Conservation (phyloP, 2,329 filamentous ascomycete genomes). For the Colletotrichum zoysiae region DNA sequence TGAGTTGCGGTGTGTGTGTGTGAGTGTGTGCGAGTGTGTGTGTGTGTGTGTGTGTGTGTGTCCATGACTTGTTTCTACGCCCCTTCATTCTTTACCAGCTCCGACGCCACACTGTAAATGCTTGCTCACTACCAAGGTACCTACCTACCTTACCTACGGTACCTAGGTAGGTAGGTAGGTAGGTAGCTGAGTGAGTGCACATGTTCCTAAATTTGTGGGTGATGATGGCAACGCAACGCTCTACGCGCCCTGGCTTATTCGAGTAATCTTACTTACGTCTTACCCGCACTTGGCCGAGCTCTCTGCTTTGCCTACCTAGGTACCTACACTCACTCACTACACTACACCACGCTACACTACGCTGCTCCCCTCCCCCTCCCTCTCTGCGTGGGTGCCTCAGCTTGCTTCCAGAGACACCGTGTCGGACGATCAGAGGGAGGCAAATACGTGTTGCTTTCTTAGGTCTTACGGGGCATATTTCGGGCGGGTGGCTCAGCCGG, state of each 20-base stretch:
- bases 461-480: not conserved
- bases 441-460: constrained; percentile 9
- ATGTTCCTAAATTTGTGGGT: not conserved
- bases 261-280: constrained; percentile 1
- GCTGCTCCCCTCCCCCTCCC: not conserved
- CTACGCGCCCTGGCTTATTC: constrained; percentile 7
- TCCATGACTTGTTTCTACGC: constrained; percentile 7
- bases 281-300: constrained; percentile 4
- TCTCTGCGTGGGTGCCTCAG: not conserved
- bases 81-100: not conserved
- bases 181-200: not conserved
- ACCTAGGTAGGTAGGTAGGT: too few species aligned
- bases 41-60: not conserved
- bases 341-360: not conserved
- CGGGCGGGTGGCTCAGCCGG: not conserved
- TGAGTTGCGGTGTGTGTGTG: not conserved
- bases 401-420: not conserved
- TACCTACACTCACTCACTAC: too few species aligned
- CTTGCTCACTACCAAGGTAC: not conserved
- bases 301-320: not conserved
- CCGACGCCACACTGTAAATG: constrained; percentile 34
- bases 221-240: not conserved
- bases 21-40: not conserved
- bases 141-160: too few species aligned
- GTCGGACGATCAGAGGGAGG: constrained; percentile 3